Evolutionary conservation across 2,329 filamentous ascomycete genomes (phyloP).

Genomic region (Phoma sp.): DNA sequence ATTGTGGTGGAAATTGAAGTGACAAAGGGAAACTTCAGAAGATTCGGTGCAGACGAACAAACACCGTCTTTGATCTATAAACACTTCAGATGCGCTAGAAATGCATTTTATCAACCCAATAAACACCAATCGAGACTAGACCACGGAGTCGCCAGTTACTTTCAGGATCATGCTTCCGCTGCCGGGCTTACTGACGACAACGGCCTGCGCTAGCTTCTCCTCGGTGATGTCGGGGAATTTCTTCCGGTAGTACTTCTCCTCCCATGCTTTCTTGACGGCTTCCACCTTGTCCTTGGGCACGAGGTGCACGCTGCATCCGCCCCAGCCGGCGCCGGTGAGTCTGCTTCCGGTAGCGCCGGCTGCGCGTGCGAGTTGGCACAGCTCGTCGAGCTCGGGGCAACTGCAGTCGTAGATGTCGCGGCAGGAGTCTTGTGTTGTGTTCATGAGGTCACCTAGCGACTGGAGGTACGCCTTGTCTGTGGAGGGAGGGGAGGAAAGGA

Average conservation of each 20-base stretch:
- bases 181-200: constrained; percentile 88
- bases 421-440: constrained; percentile 88
- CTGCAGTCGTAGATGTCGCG: constrained; percentile 89
- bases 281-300: constrained; percentile 84
- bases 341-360: constrained; percentile 86
- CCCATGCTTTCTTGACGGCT: constrained; percentile 77
- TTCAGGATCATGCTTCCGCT: constrained; percentile 64
- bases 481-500: constrained; percentile 63
- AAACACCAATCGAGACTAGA: too few species aligned
- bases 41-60: too few species aligned
- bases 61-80: too few species aligned
- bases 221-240: constrained; percentile 70
- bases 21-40: too few species aligned
- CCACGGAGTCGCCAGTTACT: constrained; percentile 41
- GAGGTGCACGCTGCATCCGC: constrained; percentile 93
- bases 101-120: too few species aligned
- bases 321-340: constrained; percentile 94
- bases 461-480: constrained; percentile 70
- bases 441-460: constrained; percentile 82
- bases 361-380: constrained; percentile 79
- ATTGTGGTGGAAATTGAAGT: too few species aligned
- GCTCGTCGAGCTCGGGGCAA: constrained; percentile 87
- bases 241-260: constrained; percentile 82
- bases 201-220: constrained; percentile 78
- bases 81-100: too few species aligned